Evolutionary conservation across 1,139 yeast species (phyloP), one percentile per base, ranked within the genome.

Genomic region (Debaryomyces psychrophilus): DNA sequence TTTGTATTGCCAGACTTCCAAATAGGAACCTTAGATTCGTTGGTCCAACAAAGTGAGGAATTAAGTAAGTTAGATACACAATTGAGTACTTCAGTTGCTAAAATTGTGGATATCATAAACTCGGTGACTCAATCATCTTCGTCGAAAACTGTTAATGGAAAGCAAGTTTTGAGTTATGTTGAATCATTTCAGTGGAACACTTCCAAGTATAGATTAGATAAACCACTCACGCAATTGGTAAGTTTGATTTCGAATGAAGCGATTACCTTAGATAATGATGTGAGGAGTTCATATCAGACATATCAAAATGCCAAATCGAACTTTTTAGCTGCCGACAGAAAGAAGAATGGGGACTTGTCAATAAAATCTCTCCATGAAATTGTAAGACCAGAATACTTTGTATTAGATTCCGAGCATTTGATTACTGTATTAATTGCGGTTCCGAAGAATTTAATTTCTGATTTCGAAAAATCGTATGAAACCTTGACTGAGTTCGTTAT

Each of bases 11-110:
- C 98, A n/a, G 83, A 79, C 53, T 92, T 93, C 68, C 95, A 93
- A 68, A 89, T 93, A 55, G 98, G 98, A 29, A 92, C 98, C 2
- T 78, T 93, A 61, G 99, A 95, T 68, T 85, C 92, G 34, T 77
- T 93, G 51, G 95, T 93, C 45, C 84, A 86, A 59, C 93, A 90
- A 67, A 84, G 93, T 63, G 99, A 95, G 59, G 98, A 92, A 61
- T 76, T 95, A 50, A 73, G 81, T 41, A 90, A 90, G 64, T 71
- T 86, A 47, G 99, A 93, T 67, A 71, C 73, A 23, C 95, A 89
- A 66, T 77, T 92, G 61, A 80, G 78, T 43, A 70, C 77, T 11
- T 79, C 95, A 6, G 82, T 90, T 27, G 62, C 74, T 34, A 95
- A 95, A 67, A 82, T 87, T 22, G 77, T 86, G 47, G 99, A 93